phyloP scores from a whole-genome alignment of 2,329 filamentous ascomycete species.

The Alternaria longipes region DNA sequence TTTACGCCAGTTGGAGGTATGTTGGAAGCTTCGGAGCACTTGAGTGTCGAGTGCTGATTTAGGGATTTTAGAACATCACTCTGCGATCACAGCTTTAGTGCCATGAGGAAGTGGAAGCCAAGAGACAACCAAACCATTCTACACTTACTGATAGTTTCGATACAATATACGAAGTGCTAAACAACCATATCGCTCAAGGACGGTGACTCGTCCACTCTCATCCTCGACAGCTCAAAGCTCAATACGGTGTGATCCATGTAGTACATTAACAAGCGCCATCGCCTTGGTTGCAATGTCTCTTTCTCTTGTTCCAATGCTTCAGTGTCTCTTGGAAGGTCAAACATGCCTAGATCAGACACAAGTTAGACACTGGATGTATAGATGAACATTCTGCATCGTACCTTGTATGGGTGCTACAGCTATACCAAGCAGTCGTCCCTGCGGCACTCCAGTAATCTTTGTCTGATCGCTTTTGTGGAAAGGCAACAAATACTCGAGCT shows the following conservation, averaged over 20 bases:
- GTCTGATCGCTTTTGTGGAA: slow-evolving; percentile 29
- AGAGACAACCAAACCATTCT: not conserved
- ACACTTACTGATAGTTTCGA: not conserved
- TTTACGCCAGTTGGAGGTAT: not conserved
- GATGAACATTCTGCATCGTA: slow-evolving; percentile 17
- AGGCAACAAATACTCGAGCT: slow-evolving; percentile 67
- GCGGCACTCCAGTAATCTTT: slow-evolving; percentile 12
- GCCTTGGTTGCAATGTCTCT: slow-evolving; percentile 33
- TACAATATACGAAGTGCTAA: slow-evolving; percentile 11
- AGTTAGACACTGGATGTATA: not conserved
- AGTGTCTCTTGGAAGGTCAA: not conserved
- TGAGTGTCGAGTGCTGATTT: not conserved
- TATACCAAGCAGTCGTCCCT: slow-evolving; percentile 68
- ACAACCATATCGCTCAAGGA: slow-evolving; percentile 37
- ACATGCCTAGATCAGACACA: slow-evolving; percentile 3
- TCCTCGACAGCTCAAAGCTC: slow-evolving; percentile 70
- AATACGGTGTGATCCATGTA: slow-evolving; percentile 75
- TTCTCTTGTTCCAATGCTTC: not conserved
- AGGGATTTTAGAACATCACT: not conserved
- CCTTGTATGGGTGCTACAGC: slow-evolving; percentile 72
- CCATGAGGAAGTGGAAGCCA: not conserved
- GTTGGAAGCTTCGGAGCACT: not conserved
- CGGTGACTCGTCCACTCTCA: slow-evolving; percentile 14
- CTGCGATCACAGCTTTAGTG: not conserved
- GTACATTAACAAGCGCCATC: slow-evolving; percentile 75